Conservation (phyloP, 148 eudicot genomes). For the Vaccinium macrocarpon region DNA sequence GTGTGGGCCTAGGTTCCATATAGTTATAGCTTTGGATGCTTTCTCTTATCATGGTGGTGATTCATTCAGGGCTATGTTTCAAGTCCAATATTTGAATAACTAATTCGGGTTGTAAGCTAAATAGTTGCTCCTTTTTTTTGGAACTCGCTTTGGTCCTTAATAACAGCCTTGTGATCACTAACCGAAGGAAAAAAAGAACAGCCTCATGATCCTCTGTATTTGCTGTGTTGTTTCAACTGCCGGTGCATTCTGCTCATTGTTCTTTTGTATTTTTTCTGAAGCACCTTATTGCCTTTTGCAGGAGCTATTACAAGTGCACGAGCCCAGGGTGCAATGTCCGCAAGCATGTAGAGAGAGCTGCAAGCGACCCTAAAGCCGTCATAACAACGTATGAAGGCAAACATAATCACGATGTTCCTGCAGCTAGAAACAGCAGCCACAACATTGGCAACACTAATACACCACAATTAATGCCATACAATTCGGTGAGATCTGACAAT, state of each 20-base stretch:
- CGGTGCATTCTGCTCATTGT: not conserved
- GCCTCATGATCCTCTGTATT: not conserved
- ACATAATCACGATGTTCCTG: constrained; percentile 79
- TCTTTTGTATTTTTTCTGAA: not conserved
- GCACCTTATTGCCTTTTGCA: constrained; percentile 26
- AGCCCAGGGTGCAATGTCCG: constrained; percentile 77
- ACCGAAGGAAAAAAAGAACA: no score
- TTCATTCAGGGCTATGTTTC: not conserved
- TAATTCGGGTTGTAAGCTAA: not conserved
- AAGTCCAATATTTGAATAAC: not conserved
- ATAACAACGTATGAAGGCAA: constrained; percentile 88
- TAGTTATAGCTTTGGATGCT: not conserved
- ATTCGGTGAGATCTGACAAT: constrained; percentile 26
- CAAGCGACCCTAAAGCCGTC: constrained; percentile 79
- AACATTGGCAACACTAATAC: constrained; percentile 39
- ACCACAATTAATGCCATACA: constrained; percentile 42
- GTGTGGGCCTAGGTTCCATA: not conserved
- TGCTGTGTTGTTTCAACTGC: constrained; percentile 1
- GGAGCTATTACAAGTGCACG: constrained; percentile 95
- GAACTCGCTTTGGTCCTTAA: not conserved
- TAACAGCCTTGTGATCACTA: not conserved
- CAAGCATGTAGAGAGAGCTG: constrained; percentile 83
- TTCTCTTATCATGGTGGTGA: not conserved
- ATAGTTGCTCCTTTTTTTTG: not conserved
- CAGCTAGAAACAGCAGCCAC: constrained; percentile 81